These are phyloP conservation scores for Neltuma alba DNA, from an alignment of 306 rosid species.

Conservation along the genomic window DNA sequence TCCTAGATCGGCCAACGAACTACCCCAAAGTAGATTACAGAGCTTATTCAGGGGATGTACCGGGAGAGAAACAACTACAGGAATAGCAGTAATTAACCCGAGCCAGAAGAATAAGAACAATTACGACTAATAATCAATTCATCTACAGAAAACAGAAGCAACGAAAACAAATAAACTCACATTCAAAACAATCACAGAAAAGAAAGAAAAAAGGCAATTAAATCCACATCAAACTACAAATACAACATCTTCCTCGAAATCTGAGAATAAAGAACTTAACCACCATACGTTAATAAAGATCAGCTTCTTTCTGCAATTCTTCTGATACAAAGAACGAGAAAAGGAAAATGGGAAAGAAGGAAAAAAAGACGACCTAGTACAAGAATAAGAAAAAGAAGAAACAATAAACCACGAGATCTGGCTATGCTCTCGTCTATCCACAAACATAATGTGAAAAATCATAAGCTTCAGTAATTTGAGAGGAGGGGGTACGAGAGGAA, in stretches of 20 bases:
- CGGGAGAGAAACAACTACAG: background rate
- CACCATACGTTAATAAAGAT: background rate
- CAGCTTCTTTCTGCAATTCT: background rate
- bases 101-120: background rate
- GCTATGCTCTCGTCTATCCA: conserved; percentile 2
- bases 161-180: background rate
- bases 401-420: conserved; percentile 30
- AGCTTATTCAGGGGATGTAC: background rate
- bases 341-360: background rate
- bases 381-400: conserved; percentile 11
- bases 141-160: background rate
- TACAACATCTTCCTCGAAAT: background rate
- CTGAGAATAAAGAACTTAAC: background rate
- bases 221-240: background rate
- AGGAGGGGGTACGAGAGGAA: background rate
- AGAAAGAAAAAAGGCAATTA: background rate
- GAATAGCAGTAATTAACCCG: background rate
- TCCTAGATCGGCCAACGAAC: conserved; percentile 14
- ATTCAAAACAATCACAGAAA: background rate
- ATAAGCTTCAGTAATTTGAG: background rate
- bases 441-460: background rate
- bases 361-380: background rate
- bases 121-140: background rate
- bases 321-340: background rate
- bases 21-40: conserved; percentile 25